Conservation (phyloP, 1,284 basidiomycete species). For the Baeospora myosura region DNA sequence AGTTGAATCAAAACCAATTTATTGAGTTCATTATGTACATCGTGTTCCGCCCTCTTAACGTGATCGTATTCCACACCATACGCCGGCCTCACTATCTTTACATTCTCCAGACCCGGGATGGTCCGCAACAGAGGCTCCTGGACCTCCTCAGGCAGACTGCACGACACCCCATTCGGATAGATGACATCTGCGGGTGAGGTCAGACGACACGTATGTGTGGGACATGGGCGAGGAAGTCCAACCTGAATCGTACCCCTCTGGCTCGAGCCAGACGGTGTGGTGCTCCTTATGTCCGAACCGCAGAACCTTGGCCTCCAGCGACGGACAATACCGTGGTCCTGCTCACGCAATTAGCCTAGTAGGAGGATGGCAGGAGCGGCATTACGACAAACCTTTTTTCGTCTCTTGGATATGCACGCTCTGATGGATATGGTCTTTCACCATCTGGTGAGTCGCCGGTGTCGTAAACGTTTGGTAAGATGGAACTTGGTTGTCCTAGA, state of each 20-base stretch:
- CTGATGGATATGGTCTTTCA: slow-evolving; percentile 66
- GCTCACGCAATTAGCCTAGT: slow-evolving; percentile 3
- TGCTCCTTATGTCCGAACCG: slow-evolving; percentile 67
- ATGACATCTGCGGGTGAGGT: slow-evolving; percentile 78
- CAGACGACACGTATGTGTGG: too few species aligned
- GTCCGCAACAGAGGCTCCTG: slow-evolving; percentile 78
- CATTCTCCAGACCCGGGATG: slow-evolving; percentile 78
- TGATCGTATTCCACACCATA: slow-evolving; percentile 94
- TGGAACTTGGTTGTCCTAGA: slow-evolving; percentile 60
- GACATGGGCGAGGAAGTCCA: slow-evolving; percentile 7
- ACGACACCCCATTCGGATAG: slow-evolving; percentile 87
- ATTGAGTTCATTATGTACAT: too few species aligned
- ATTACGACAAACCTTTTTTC: slow-evolving; percentile 58
- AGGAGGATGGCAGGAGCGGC: not conserved
- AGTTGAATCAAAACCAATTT: too few species aligned
- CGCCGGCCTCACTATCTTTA: slow-evolving; percentile 73
- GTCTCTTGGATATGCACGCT: slow-evolving; percentile 84
- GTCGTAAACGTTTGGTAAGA: slow-evolving; percentile 77
- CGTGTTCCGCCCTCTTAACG: too few species aligned
- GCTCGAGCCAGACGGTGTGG: slow-evolving; percentile 85
- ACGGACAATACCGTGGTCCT: slow-evolving; percentile 89
- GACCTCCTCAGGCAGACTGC: slow-evolving; percentile 77
- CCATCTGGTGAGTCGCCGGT: slow-evolving; percentile 62
- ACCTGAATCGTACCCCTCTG: slow-evolving; percentile 85
- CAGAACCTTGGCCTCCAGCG: slow-evolving; percentile 80